phyloP scores from a whole-genome alignment of 83 land plant species.

The Diphasiastrum complanatum region DNA sequence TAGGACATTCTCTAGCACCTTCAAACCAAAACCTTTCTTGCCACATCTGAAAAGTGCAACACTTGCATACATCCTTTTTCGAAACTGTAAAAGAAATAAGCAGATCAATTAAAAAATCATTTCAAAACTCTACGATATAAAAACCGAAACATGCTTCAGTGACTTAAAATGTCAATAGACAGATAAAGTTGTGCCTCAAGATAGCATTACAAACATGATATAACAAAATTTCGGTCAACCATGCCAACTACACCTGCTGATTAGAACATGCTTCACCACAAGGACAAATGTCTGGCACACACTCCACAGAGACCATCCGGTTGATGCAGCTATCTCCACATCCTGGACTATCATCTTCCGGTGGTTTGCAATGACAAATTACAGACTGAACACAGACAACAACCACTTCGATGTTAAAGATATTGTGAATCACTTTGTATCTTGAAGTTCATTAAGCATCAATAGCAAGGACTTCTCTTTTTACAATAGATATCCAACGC shows the following conservation, averaged over 20 bases:
- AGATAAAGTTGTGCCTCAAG: too few species aligned
- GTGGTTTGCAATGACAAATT: constrained; percentile 78
- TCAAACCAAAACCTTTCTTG: too few species aligned
- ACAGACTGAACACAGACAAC: constrained; percentile 43
- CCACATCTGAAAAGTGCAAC: constrained; percentile 2
- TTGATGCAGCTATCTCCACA: constrained; percentile 86
- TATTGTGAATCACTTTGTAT: too few species aligned
- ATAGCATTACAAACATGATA: too few species aligned
- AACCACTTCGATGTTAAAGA: neutral
- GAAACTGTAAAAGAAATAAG: constrained; percentile 47
- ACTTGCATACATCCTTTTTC: constrained; percentile 33
- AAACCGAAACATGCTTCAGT: neutral
- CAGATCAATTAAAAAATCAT: neutral
- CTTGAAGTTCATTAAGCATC: neutral
- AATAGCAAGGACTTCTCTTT: neutral
- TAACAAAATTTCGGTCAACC: too few species aligned
- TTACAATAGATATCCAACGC: too few species aligned
- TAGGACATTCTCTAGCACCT: too few species aligned
- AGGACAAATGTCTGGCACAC: constrained; percentile 76
- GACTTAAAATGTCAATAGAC: neutral
- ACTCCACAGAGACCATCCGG: constrained; percentile 84
- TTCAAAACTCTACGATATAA: neutral
- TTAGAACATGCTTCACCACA: constrained; percentile 89
- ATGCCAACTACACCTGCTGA: constrained; percentile 88
- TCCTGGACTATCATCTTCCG: constrained; percentile 52